Evolutionary conservation across 768 basidiomycete species (phyloP), one percentile per base, ranked within the genome.

Genomic region (Russula foetens): DNA sequence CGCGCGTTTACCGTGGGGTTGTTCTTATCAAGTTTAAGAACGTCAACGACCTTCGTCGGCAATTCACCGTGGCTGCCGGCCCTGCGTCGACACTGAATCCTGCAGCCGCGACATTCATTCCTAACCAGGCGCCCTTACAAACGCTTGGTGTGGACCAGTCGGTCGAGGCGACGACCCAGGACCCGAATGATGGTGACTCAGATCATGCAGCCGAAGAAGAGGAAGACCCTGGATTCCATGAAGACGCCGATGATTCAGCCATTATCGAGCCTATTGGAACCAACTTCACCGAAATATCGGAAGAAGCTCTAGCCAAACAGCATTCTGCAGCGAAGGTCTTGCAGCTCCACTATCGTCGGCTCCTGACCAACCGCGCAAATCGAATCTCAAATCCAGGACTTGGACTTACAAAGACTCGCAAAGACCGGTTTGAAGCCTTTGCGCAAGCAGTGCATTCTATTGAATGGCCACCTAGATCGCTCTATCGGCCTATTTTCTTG

Each of bases 401-500:
- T 1, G 63, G 61, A 38, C 48, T 63, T 15, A 12, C 47, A 21
- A 63, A 47, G 24, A 24, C 45, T 24, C 63, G 63, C 24, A 28
- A 43, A n/a, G 29, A 31, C 3, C 56, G 50, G 31, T 53, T 63
- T 33, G 56, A 56, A 17, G 61, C 47, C 12, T 63, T 57, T 44
- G 50, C 33, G 7, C 41, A 17, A 49, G 56, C 47, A 7, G 63
- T 43, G 1, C 33, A 38, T 3, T 35, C 38, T 0, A 55, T 55
- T 19, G 50, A 58, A 33, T 63, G 61, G 61, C 51, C 63, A 6
- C 2, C 24, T 26, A 58, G 12, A 17, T 63, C 62, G 3, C 56
- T 46, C 3, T 65, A 65, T 59, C 57, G 57, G 15, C 63, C 50
- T 12, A 33, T 65, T 49, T 65, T 64, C 58, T 29, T 62, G 9